Evolutionary conservation across 2,329 filamentous ascomycete genomes (phyloP).

Genomic region (Colletotrichum cuscutae): DNA sequence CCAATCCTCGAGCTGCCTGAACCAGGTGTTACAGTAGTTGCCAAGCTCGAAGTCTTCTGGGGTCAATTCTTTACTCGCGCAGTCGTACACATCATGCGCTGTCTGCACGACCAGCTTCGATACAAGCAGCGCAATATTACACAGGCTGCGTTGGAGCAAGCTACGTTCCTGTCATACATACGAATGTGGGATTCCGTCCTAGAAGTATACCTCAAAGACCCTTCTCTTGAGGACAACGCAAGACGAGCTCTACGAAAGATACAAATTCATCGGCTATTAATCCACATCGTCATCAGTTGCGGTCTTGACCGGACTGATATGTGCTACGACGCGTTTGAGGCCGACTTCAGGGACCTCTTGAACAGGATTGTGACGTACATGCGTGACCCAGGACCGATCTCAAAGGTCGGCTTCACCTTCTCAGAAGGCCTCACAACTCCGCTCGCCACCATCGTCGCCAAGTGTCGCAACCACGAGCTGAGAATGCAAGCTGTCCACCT

Average conservation of each 20-base stretch:
- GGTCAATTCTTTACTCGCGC: conserved; percentile 34
- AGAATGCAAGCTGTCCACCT: conserved; percentile 31
- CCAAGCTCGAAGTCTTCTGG: conserved; percentile 29
- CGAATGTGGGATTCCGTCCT: conserved; percentile 12
- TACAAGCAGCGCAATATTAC: neutral
- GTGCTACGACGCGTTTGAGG: conserved; percentile 32
- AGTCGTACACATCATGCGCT: conserved; percentile 28
- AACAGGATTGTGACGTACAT: conserved; percentile 21
- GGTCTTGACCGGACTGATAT: conserved; percentile 35
- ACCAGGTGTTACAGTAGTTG: neutral
- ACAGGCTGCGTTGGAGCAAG: neutral
- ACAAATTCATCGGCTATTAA: conserved; percentile 22
- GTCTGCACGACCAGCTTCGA: conserved; percentile 18
- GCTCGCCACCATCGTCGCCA: conserved; percentile 32
- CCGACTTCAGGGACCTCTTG: conserved; percentile 32
- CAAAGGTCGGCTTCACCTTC: conserved; percentile 17
- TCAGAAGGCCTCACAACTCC: conserved; percentile 33
- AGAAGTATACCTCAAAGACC: conserved; percentile 1
- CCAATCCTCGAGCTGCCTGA: neutral
- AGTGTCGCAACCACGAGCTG: conserved; percentile 35
- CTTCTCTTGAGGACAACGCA: neutral
- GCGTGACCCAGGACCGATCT: conserved; percentile 13
- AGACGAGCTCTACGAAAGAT: conserved; percentile 30
- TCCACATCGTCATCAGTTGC: conserved; percentile 26
- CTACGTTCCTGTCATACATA: conserved; percentile 13